phyloP scores from a whole-genome alignment of 225 moss, liverwort and hornwort species.

The Antitrichia curtipendula region DNA sequence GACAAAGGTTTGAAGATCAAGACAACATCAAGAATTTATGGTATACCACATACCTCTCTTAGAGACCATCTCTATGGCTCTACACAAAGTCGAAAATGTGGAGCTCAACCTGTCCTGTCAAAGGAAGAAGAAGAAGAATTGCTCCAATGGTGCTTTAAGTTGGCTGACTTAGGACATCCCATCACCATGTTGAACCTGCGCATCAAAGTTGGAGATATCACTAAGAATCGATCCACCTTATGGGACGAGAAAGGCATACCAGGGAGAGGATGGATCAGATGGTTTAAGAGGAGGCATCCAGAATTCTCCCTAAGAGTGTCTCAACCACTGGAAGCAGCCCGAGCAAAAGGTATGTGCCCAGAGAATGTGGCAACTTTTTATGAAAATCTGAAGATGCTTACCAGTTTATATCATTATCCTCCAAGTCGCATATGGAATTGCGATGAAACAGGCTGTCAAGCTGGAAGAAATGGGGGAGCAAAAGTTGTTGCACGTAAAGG shows the following conservation, averaged over 20 bases:
- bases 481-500: too few relatives aligned
- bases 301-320: background rate
- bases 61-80: too few relatives aligned
- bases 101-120: background rate
- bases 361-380: too few relatives aligned
- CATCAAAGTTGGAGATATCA: background rate
- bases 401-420: too few relatives aligned
- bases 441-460: too few relatives aligned
- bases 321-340: background rate
- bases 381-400: too few relatives aligned
- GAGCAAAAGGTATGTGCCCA: too few relatives aligned
- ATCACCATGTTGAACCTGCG: background rate
- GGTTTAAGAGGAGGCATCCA: background rate
- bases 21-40: too few relatives aligned
- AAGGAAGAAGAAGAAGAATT: background rate
- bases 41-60: too few relatives aligned
- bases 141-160: background rate
- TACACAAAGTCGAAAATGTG: background rate
- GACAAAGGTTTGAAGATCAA: too few relatives aligned
- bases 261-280: background rate
- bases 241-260: background rate
- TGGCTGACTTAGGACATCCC: background rate
- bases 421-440: too few relatives aligned
- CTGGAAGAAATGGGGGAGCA: too few relatives aligned
- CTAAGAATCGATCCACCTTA: background rate